These are phyloP conservation scores for Eutrema japonicum DNA, from an alignment of 345 rosid genomes.

Conservation along the genomic window DNA sequence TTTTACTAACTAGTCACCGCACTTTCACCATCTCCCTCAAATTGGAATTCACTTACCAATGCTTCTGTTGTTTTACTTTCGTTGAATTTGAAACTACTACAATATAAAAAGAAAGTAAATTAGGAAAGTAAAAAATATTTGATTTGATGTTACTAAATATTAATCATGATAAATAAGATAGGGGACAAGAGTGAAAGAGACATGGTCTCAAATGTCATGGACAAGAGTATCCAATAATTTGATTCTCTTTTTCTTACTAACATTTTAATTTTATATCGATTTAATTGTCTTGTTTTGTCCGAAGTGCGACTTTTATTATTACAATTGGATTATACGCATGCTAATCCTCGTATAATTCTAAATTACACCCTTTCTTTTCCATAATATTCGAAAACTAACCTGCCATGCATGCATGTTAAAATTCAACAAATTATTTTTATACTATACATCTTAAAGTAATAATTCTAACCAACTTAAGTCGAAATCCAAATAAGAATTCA, in stretches of 20 bases:
- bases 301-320: conserved; percentile 7
- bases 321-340: neutral
- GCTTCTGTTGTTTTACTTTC: conserved; percentile 21
- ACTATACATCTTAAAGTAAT: conserved; percentile 2
- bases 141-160: conserved; percentile 40
- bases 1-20: neutral
- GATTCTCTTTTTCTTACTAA: conserved; percentile 34
- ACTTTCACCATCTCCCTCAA: neutral
- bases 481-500: conserved; percentile 26
- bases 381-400: conserved; percentile 3
- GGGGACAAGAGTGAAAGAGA: conserved; percentile 49
- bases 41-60: conserved; percentile 21
- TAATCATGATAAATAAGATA: conserved; percentile 37
- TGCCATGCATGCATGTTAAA: conserved; percentile 13
- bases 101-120: neutral
- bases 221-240: conserved; percentile 45
- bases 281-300: conserved; percentile 33
- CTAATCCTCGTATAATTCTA: neutral
- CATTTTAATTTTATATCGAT: neutral
- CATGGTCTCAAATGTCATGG: conserved; percentile 42
- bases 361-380: neutral
- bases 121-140: conserved; percentile 21
- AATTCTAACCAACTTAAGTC: neutral
- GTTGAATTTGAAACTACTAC: conserved; percentile 14
- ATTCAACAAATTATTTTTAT: neutral